A percentile compares a stretch with the other conserved stretches of the same genome.
These are phyloP conservation scores for Nothomitra cinnamomea DNA, from an alignment of 2,329 filamentous ascomycete species.

Conservation along the genomic window DNA sequence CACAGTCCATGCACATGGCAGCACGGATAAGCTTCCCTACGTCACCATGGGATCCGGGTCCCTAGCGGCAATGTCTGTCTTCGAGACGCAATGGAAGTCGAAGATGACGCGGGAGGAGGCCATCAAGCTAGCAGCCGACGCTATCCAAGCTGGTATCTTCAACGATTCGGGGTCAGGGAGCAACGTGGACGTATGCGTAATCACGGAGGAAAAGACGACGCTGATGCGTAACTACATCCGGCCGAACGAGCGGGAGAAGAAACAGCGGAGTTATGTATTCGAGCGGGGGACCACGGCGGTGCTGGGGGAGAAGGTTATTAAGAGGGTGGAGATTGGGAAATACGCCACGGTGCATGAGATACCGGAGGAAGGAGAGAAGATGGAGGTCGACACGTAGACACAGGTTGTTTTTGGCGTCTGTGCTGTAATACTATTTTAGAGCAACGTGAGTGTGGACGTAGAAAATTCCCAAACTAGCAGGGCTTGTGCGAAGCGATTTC, in stretches of 20 bases:
- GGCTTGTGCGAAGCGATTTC: no score
- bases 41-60: constrained; percentile 98
- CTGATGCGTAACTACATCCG: constrained; percentile 83
- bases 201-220: constrained; percentile 88
- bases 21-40: constrained; percentile 96
- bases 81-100: constrained; percentile 88
- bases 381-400: constrained; percentile 39
- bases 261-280: constrained; percentile 89
- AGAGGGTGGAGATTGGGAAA: constrained; percentile 81
- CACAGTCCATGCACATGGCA: constrained; percentile 96
- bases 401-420: neutral
- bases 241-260: constrained; percentile 79
- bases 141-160: constrained; percentile 93
- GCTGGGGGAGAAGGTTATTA: constrained; percentile 91
- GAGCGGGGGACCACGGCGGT: constrained; percentile 83
- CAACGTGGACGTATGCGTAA: constrained; percentile 93
- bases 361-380: constrained; percentile 47
- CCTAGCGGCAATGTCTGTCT: constrained; percentile 92
- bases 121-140: constrained; percentile 66
- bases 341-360: constrained; percentile 87
- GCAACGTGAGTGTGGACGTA: neutral
- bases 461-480: neutral
- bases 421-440: neutral
- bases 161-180: constrained; percentile 95
- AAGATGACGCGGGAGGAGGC: constrained; percentile 62